phyloP scores from a whole-genome alignment of 2,329 filamentous ascomycete species.

The Samsoniella hepiali region DNA sequence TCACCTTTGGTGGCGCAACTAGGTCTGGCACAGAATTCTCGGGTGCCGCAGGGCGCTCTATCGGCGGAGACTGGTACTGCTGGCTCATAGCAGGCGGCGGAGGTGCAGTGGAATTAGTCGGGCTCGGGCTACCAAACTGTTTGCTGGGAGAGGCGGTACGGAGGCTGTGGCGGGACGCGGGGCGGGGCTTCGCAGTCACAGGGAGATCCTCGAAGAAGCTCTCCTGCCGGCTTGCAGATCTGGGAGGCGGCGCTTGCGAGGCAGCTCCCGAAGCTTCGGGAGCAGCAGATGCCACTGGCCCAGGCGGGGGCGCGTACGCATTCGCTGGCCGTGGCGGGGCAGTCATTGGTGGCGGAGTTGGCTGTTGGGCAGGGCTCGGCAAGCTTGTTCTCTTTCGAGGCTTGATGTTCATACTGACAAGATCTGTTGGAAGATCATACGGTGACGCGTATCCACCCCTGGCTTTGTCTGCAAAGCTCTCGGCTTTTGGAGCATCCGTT shows the following conservation, averaged over 20 bases:
- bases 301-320: slow-evolving; percentile 52
- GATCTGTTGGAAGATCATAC: slow-evolving; percentile 90
- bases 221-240: slow-evolving; percentile 48
- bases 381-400: slow-evolving; percentile 63
- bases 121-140: slow-evolving; percentile 20
- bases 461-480: slow-evolving; percentile 86
- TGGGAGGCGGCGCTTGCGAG: slow-evolving; percentile 33
- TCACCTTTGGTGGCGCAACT: slow-evolving; percentile 51
- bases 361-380: slow-evolving; percentile 49
- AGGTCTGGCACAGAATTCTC: slow-evolving; percentile 38
- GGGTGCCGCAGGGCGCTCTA: slow-evolving; percentile 31
- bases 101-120: not conserved
- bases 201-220: slow-evolving; percentile 80
- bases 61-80: slow-evolving; percentile 5
- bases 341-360: slow-evolving; percentile 39
- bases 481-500: slow-evolving; percentile 54
- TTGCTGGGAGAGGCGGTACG: slow-evolving; percentile 43
- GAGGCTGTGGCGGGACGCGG: slow-evolving; percentile 53
- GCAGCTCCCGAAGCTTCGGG: slow-evolving; percentile 27
- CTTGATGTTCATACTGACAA: slow-evolving; percentile 54
- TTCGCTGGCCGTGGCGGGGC: slow-evolving; percentile 56
- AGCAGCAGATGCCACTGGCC: slow-evolving; percentile 19
- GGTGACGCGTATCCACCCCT: slow-evolving; percentile 93
- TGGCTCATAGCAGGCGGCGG: not conserved
- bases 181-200: slow-evolving; percentile 57